Evolutionary conservation across 2,329 filamentous ascomycete genomes (phyloP).

Genomic region (Cyclaneusma minus): DNA sequence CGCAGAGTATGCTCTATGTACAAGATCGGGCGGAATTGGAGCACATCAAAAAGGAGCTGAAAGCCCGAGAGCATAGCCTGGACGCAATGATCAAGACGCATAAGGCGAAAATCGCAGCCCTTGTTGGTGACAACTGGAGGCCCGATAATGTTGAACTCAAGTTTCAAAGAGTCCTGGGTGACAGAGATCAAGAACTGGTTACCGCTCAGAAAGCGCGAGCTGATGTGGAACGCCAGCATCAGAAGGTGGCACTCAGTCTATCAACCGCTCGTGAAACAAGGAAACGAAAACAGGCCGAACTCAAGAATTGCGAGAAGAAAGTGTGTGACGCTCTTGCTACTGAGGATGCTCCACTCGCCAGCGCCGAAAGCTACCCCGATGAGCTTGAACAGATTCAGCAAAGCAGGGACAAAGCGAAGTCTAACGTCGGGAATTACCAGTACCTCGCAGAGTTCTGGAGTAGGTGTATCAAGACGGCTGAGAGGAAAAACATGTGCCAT

Average conservation of each 20-base stretch:
- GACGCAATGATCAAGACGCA: slow-evolving; percentile 66
- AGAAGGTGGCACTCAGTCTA: slow-evolving; percentile 61
- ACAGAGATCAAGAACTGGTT: slow-evolving; percentile 39
- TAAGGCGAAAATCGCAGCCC: slow-evolving; percentile 47
- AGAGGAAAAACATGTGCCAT: slow-evolving; percentile 56
- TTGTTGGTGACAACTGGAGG: slow-evolving; percentile 54
- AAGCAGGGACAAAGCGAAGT: slow-evolving; percentile 34
- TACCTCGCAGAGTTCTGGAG: slow-evolving; percentile 57
- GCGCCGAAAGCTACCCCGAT: slow-evolving; percentile 36
- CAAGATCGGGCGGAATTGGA: slow-evolving; percentile 75
- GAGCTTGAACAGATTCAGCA: slow-evolving; percentile 33
- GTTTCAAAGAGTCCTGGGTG: slow-evolving; percentile 47
- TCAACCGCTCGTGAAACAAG: slow-evolving; percentile 48
- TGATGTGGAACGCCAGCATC: slow-evolving; percentile 52
- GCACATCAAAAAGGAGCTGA: slow-evolving; percentile 64
- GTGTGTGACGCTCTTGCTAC: slow-evolving; percentile 34
- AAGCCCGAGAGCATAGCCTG: slow-evolving; percentile 57
- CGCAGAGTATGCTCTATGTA: slow-evolving; percentile 67
- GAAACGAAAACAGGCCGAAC: slow-evolving; percentile 46
- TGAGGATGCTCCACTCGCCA: slow-evolving; percentile 22
- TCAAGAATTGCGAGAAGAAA: slow-evolving; percentile 41
- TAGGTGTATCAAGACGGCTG: slow-evolving; percentile 48
- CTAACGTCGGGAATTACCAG: slow-evolving; percentile 53
- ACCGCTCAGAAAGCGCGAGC: slow-evolving; percentile 60
- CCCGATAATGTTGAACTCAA: slow-evolving; percentile 52